Evolutionary conservation across 257 asterid genomes (phyloP).

Genomic region (Capsicum pubescens): DNA sequence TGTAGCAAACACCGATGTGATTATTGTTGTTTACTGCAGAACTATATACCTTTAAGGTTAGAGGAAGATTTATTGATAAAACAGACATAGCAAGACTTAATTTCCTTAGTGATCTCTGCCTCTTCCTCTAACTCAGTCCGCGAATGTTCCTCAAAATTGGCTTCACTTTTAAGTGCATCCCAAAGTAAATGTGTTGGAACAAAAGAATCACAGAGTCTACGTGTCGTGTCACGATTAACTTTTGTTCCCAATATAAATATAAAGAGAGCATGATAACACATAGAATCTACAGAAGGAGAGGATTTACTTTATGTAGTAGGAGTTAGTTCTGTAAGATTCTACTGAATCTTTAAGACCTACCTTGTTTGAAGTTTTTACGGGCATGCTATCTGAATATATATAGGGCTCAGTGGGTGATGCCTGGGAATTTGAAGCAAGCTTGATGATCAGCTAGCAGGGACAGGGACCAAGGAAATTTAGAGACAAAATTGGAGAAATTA

Average conservation of each 20-base stretch:
- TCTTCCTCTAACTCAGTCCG: neutral
- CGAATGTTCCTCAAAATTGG: slow-evolving; percentile 12
- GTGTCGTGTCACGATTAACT: neutral
- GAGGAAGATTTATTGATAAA: slow-evolving; percentile 20
- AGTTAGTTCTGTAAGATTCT: neutral
- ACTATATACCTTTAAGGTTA: neutral
- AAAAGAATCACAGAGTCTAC: neutral
- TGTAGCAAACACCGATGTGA: neutral
- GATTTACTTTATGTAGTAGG: slow-evolving; percentile 12
- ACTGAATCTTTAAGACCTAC: neutral
- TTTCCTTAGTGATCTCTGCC: neutral
- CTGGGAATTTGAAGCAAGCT: slow-evolving; percentile 6
- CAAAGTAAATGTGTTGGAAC: neutral
- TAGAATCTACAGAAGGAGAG: neutral
- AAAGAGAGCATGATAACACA: slow-evolving; percentile 2
- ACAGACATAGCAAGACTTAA: neutral
- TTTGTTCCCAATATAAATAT: neutral
- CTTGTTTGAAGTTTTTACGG: slow-evolving; percentile 8
- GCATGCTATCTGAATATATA: slow-evolving; percentile 2
- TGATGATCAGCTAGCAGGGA: slow-evolving; percentile 23
- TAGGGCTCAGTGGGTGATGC: neutral
- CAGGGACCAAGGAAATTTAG: slow-evolving; percentile 2
- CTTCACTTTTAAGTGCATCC: neutral
- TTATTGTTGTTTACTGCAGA: slow-evolving; percentile 14
- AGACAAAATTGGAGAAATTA: neutral